These are phyloP conservation scores for Trichoderma koningii DNA, from an alignment of 2,329 filamentous ascomycete species.

Conservation along the genomic window DNA sequence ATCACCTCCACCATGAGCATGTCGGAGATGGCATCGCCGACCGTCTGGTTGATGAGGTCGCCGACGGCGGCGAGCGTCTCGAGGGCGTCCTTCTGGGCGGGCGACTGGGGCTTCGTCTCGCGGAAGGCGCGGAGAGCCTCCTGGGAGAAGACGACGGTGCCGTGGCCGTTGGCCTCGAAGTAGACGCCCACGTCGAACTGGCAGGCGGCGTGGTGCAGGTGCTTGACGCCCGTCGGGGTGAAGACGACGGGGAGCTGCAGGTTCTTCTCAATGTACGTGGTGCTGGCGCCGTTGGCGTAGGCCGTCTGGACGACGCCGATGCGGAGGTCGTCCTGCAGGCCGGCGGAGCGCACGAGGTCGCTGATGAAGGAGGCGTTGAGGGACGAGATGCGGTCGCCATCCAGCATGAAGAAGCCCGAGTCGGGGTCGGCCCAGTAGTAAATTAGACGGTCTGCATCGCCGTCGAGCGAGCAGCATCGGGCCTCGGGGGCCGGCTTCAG, in stretches of 20 bases:
- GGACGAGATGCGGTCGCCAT: constrained; percentile 95
- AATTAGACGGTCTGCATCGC: constrained; percentile 91
- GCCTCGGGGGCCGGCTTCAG: constrained; percentile 76
- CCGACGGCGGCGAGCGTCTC: constrained; percentile 80
- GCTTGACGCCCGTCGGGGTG: constrained; percentile 95
- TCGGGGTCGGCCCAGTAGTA: constrained; percentile 90
- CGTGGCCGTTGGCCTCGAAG: constrained; percentile 98
- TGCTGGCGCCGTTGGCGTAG: constrained; percentile 95
- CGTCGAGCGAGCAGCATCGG: constrained; percentile 88
- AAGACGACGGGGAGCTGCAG: constrained; percentile 87
- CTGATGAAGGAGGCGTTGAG: constrained; percentile 92
- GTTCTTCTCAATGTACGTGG: constrained; percentile 85
- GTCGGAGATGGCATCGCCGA: constrained; percentile 93
- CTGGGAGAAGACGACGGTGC: constrained; percentile 90
- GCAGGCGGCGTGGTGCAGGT: constrained; percentile 93
- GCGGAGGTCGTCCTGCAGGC: constrained; percentile 76
- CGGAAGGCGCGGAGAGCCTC: constrained; percentile 78
- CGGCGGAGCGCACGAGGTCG: constrained; percentile 79
- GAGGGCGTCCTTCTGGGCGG: constrained; percentile 86
- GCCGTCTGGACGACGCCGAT: constrained; percentile 97
- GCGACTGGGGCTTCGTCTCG: constrained; percentile 80
- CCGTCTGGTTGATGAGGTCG: constrained; percentile 96
- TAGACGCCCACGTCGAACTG: constrained; percentile 96
- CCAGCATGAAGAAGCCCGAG: constrained; percentile 84
- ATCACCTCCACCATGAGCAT: constrained; percentile 95